phyloP scores from a whole-genome alignment of 148 eudicot genomes.

The Spergularia marina region DNA sequence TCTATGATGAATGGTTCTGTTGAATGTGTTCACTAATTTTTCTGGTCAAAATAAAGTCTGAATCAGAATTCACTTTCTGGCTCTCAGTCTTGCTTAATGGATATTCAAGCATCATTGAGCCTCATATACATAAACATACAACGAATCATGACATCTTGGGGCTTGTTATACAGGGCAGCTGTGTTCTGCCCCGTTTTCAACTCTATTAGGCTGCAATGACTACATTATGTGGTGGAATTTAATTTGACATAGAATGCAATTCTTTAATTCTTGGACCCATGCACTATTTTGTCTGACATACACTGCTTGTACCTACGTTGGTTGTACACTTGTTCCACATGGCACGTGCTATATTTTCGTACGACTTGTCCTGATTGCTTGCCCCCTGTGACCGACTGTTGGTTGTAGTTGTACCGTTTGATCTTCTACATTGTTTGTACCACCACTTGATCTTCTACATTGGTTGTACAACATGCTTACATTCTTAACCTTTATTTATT shows the following conservation, averaged over 20 bases:
- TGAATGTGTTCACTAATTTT: too few species aligned
- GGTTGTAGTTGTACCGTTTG: neutral
- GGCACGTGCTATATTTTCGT: too few species aligned
- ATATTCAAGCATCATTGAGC: neutral
- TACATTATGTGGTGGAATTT: neutral
- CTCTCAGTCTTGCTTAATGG: neutral
- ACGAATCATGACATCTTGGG: too few species aligned
- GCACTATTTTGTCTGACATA: neutral
- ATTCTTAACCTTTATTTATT: too few species aligned
- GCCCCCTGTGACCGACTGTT: too few species aligned
- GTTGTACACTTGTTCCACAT: neutral
- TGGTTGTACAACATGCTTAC: neutral
- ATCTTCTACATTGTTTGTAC: neutral
- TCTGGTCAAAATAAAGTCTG: too few species aligned
- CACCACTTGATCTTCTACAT: neutral
- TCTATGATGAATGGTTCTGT: too few species aligned
- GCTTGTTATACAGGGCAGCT: too few species aligned
- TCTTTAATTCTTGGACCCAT: neutral
- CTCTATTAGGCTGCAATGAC: neutral
- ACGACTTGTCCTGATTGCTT: too few species aligned
- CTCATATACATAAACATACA: too few species aligned
- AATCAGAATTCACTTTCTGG: too few species aligned
- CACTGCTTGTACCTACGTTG: neutral
- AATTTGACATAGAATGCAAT: neutral
- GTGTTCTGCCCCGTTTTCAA: neutral